Percentiles rank a stretch among this genome's conserved stretches.
phyloP scores from a whole-genome alignment of 805 yeast species.

The Saccharomycopsis oosterbeekiorum region DNA sequence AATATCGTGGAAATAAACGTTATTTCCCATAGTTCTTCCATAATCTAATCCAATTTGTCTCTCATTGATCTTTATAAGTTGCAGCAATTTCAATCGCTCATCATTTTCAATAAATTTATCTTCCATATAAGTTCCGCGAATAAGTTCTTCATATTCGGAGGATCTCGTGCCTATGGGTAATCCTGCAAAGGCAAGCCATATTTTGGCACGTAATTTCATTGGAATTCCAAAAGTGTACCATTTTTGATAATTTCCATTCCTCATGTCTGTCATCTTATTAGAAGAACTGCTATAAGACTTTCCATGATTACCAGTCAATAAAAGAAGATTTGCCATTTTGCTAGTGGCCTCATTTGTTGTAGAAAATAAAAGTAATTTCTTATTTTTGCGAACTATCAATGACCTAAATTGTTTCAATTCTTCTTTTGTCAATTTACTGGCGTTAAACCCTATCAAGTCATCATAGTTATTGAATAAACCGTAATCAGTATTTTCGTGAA shows the following conservation, averaged over 20 bases:
- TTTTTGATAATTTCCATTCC: not conserved
- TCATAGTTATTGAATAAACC: not conserved
- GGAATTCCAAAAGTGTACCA: conserved; percentile 34
- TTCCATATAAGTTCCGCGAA: conserved; percentile 15
- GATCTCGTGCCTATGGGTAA: not conserved
- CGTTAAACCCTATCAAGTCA: not conserved
- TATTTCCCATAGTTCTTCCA: conserved; percentile 45
- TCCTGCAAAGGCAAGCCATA: conserved; percentile 31
- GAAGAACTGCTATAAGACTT: not conserved
- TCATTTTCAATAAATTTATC: conserved; percentile 19
- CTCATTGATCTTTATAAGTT: conserved; percentile 22
- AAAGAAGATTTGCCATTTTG: not conserved
- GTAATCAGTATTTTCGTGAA: not conserved
- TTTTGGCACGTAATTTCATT: conserved; percentile 33
- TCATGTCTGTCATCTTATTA: not conserved
- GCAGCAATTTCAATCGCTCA: not conserved
- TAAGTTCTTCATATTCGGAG: not conserved
- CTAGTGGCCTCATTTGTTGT: not conserved
- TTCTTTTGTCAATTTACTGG: not conserved
- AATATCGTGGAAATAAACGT: conserved; percentile 38
- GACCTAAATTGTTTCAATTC: not conserved
- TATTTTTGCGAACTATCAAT: not conserved
- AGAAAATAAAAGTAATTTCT: not conserved
- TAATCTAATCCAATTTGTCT: conserved; percentile 44
- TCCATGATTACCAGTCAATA: not conserved